Percentiles rank a stretch among this genome's conserved stretches.
phyloP scores from a whole-genome alignment of 768 basidiomycete species.

The Pleurotus salmoneostramineus region DNA sequence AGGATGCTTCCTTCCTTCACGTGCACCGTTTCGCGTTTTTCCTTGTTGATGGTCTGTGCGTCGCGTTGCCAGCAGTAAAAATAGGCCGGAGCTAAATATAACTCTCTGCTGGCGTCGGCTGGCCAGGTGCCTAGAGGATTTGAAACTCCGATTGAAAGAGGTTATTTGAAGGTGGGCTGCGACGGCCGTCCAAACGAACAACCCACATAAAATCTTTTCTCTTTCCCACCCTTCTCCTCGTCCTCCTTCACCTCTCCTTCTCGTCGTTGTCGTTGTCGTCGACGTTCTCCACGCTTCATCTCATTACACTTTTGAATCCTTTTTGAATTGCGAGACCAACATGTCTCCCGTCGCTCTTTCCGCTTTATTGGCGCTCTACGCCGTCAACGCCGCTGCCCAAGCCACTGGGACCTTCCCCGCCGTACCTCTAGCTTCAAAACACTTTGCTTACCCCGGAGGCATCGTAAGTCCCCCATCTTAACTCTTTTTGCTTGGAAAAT shows the following conservation, averaged over 20 bases:
- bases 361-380: conserved; percentile 25
- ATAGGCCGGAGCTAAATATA: neutral
- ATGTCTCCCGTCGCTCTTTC: conserved; percentile 47
- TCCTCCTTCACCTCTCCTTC: conserved; percentile 7
- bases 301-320: neutral
- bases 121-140: neutral
- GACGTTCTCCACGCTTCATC: too few species aligned
- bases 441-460: conserved; percentile 36
- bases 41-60: neutral
- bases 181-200: neutral
- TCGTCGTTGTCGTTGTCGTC: neutral
- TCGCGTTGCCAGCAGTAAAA: neutral
- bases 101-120: neutral
- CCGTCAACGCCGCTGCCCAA: conserved; percentile 25
- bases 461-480: conserved; percentile 37
- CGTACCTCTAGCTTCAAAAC: conserved; percentile 42
- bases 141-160: neutral
- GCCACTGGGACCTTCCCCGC: conserved; percentile 34
- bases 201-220: neutral
- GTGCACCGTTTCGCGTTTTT: neutral
- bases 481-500: too few species aligned
- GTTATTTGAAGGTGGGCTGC: neutral
- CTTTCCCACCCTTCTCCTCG: neutral
- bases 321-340: neutral
- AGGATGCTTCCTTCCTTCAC: neutral